A percentile compares a stretch with the other conserved stretches of the same genome.
Conservation (phyloP, 2,329 filamentous ascomycete species). For the Colletotrichum salicis region DNA sequence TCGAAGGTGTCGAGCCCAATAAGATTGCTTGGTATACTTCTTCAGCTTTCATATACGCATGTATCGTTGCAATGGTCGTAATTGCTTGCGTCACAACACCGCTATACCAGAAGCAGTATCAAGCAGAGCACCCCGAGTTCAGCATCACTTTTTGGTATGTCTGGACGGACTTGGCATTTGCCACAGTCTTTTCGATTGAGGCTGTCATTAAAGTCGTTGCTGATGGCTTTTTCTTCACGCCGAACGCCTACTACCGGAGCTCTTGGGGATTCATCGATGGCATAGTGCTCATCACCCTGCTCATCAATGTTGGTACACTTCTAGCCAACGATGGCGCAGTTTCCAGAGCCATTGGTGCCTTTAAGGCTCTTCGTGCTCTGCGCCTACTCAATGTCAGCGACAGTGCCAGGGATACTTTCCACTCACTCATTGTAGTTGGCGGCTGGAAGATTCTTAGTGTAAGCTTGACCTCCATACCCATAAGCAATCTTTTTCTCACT, state of each 20-base stretch:
- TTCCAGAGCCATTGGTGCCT: slow-evolving; percentile 91
- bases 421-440: slow-evolving; percentile 92
- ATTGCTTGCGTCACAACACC: slow-evolving; percentile 95
- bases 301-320: slow-evolving; percentile 91
- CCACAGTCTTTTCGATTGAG: slow-evolving; percentile 85
- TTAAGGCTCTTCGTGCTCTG: slow-evolving; percentile 94
- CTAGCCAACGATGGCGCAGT: slow-evolving; percentile 84
- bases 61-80: slow-evolving; percentile 97
- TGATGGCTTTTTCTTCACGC: slow-evolving; percentile 95
- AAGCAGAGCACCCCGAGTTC: slow-evolving; percentile 66
- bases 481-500: slow-evolving; percentile 5
- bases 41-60: slow-evolving; percentile 91
- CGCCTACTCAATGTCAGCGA: slow-evolving; percentile 95
- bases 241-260: slow-evolving; percentile 95
- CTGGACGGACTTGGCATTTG: slow-evolving; percentile 92
- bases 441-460: slow-evolving; percentile 93
- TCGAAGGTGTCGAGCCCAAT: slow-evolving; percentile 90
- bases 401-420: slow-evolving; percentile 94
- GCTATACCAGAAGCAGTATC: slow-evolving; percentile 91
- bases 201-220: slow-evolving; percentile 92
- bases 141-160: slow-evolving; percentile 88
- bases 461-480: slow-evolving; percentile 47
- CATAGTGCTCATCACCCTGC: slow-evolving; percentile 89
- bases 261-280: slow-evolving; percentile 98
- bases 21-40: slow-evolving; percentile 92